These are phyloP conservation scores for Coemansia sp. DNA, from an alignment of 192 early-diverging fungal species.

Conservation along the genomic window DNA sequence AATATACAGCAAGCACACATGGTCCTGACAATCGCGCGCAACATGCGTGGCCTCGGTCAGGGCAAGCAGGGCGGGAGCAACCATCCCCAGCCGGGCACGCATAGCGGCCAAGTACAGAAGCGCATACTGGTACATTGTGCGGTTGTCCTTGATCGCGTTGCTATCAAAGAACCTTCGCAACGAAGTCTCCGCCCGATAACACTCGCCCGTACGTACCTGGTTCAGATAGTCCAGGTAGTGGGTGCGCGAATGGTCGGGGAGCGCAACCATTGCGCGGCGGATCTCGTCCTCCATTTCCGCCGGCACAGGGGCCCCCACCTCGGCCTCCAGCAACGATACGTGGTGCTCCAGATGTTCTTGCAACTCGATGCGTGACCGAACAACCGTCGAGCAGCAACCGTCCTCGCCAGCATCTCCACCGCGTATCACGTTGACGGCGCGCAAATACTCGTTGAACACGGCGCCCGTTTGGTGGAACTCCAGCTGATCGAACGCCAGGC, in stretches of 20 bases:
- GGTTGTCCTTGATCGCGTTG: conserved; percentile 21
- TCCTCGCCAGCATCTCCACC: not conserved
- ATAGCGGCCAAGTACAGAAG: conserved; percentile 39
- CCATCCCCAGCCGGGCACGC: conserved; percentile 40
- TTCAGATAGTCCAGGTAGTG: conserved; percentile 36
- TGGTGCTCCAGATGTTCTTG: conserved; percentile 33
- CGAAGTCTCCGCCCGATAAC: conserved; percentile 15
- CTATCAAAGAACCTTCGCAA: conserved; percentile 49
- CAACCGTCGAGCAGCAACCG: not conserved
- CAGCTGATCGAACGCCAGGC: conserved; percentile 47
- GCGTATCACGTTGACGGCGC: conserved; percentile 6
- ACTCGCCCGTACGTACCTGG: conserved; percentile 34
- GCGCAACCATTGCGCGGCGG: not conserved
- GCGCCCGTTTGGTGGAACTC: conserved; percentile 43
- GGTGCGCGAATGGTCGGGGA: conserved; percentile 26
- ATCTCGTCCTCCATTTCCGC: conserved; percentile 17
- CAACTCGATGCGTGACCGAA: conserved; percentile 25
- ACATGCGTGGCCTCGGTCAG: conserved; percentile 45
- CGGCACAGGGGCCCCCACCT: conserved; percentile 9
- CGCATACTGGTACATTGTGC: conserved; percentile 31
- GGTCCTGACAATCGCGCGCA: conserved; percentile 51
- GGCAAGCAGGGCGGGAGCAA: conserved; percentile 19
- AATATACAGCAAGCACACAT: conserved; percentile 28
- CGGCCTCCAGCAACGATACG: conserved; percentile 28
- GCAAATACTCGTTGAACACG: conserved; percentile 25